A percentile compares a stretch with the other conserved stretches of the same genome.
These are phyloP conservation scores for Alnus rubra DNA, from an alignment of 306 rosid species.

Conservation along the genomic window DNA sequence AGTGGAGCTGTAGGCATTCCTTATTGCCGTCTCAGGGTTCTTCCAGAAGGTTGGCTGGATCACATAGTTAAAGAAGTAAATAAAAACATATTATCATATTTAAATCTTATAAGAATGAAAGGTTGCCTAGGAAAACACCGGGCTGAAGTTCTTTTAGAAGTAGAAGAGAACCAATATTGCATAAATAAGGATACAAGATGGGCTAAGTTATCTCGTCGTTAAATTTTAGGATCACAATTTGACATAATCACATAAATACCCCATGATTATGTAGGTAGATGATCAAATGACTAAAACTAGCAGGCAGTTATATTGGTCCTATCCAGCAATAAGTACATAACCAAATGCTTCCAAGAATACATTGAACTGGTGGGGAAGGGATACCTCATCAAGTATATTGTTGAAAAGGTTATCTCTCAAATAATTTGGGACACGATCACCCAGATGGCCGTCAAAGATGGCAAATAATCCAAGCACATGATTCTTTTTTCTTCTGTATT, in stretches of 20 bases:
- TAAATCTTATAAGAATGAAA: not conserved
- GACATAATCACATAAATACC: not conserved
- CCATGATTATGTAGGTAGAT: not conserved
- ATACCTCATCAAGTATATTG: conserved; percentile 25
- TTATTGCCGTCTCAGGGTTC: conserved; percentile 8
- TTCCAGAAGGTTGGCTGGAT: conserved; percentile 14
- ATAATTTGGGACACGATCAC: conserved; percentile 16
- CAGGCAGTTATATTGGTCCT: not conserved
- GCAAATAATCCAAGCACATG: conserved; percentile 28
- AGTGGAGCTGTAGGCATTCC: conserved; percentile 19
- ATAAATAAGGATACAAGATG: not conserved
- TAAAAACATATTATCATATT: not conserved
- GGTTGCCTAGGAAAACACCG: not conserved
- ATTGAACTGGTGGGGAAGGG: not conserved
- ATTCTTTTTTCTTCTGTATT: not conserved
- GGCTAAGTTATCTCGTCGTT: not conserved
- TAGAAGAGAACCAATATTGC: not conserved
- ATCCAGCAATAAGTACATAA: not conserved
- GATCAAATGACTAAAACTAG: not conserved
- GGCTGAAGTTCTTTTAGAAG: not conserved
- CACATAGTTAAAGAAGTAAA: not conserved
- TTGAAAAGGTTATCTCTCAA: conserved; percentile 18
- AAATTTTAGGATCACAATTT: not conserved
- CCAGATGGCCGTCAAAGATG: conserved; percentile 23
- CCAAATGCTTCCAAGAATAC: not conserved